Conservation (phyloP, 2,329 filamentous ascomycete genomes). For the Diplodia mutila region DNA sequence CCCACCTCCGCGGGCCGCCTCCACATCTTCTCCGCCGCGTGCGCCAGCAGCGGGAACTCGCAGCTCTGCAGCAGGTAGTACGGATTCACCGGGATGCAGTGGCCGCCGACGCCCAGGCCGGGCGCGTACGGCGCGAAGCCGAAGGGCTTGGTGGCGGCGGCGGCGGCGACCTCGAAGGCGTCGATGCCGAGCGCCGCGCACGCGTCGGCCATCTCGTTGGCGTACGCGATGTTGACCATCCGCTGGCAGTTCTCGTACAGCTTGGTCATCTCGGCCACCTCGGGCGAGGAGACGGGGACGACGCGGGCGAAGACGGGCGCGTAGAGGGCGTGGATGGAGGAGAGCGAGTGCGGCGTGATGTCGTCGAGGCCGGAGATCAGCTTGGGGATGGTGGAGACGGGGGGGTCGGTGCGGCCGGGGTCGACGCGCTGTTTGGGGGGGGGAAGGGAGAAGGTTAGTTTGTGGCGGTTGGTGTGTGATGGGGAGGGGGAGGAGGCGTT, state of each 20-base stretch:
- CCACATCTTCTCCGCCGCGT: conserved; percentile 51
- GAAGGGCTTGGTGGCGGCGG: conserved; percentile 55
- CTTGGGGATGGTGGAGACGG: conserved; percentile 54
- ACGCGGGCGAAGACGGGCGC: conserved; percentile 53
- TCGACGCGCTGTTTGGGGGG: conserved; percentile 53
- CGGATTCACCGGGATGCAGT: conserved; percentile 62
- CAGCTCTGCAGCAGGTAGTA: conserved; percentile 57
- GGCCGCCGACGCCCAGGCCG: conserved; percentile 57
- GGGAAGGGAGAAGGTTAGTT: conserved; percentile 52
- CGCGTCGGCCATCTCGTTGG: conserved; percentile 62
- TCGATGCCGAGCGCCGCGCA: conserved; percentile 53
- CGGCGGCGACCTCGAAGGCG: conserved; percentile 55
- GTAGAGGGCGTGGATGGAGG: conserved; percentile 52
- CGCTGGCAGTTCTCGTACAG: conserved; percentile 63
- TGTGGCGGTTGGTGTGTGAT: conserved; percentile 51
- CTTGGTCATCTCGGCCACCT: conserved; percentile 63
- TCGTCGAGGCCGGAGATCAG: conserved; percentile 58
- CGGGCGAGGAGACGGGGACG: conserved; percentile 55
- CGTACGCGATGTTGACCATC: conserved; percentile 59
- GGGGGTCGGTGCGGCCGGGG: conserved; percentile 49
- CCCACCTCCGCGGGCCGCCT: conserved; percentile 45
- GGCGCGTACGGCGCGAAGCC: conserved; percentile 56
- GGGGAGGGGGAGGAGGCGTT: conserved; percentile 59
- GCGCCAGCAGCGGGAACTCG: conserved; percentile 52
- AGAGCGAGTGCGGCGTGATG: conserved; percentile 49